Percentiles rank a stretch among this genome's conserved stretches.
Conservation (phyloP, 805 yeast species). For the Starmerella floricola region DNA sequence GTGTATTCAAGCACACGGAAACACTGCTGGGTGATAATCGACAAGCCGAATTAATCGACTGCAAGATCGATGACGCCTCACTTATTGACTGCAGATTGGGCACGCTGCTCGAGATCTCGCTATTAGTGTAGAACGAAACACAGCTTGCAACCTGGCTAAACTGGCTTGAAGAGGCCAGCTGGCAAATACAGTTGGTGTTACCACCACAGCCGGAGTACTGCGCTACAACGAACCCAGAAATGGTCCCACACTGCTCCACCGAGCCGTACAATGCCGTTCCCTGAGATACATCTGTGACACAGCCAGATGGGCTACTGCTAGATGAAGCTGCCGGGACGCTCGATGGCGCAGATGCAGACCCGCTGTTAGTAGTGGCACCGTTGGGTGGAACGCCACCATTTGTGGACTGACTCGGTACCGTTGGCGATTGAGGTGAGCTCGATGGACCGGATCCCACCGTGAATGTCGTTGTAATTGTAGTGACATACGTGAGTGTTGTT, state of each 20-base stretch:
- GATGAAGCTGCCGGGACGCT: background rate
- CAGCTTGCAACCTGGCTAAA: constrained; percentile 5
- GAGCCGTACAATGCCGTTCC: constrained; percentile 6
- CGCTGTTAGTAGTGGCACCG: background rate
- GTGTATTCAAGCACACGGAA: background rate
- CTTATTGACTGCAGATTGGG: constrained; percentile 3
- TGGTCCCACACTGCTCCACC: constrained; percentile 10
- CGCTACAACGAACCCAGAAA: constrained; percentile 5
- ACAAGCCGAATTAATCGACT: background rate
- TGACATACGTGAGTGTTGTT: background rate
- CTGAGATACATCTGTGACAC: constrained; percentile 3
- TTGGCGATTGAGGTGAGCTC: too few relatives aligned
- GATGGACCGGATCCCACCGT: too few relatives aligned
- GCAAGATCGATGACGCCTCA: constrained; percentile 1
- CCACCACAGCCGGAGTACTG: constrained; percentile 6
- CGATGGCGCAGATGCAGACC: background rate
- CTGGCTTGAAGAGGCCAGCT: background rate
- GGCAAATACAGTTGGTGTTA: constrained; percentile 6
- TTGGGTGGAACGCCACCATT: background rate
- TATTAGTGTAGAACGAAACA: constrained; percentile 6
- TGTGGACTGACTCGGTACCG: background rate
- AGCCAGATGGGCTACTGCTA: background rate
- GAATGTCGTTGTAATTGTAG: constrained; percentile 5
- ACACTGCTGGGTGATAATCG: background rate
- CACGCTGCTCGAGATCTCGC: background rate